A percentile compares a stretch with the other conserved stretches of the same genome.
phyloP scores from a whole-genome alignment of 805 yeast species.

The Lachancea sp. region DNA sequence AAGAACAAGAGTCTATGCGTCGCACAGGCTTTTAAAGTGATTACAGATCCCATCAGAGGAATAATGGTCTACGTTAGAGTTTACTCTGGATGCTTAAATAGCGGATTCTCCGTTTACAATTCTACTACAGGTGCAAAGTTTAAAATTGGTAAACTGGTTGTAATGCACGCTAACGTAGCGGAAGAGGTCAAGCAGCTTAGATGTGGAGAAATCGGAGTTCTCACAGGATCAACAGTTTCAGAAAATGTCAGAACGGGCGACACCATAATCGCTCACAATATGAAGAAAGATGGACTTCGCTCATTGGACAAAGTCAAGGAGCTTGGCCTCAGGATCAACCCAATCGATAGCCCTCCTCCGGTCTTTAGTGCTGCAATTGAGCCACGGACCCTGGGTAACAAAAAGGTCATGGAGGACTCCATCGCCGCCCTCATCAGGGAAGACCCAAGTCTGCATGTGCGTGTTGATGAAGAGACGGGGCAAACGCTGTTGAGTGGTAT shows the following conservation, averaged over 20 bases:
- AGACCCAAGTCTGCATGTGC: constrained; percentile 78
- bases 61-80: constrained; percentile 81
- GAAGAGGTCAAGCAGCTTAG: constrained; percentile 57
- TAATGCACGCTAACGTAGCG: constrained; percentile 86
- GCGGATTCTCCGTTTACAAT: constrained; percentile 58
- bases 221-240: constrained; percentile 32
- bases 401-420: constrained; percentile 63
- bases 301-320: constrained; percentile 36
- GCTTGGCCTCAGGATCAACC: constrained; percentile 48
- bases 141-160: constrained; percentile 57
- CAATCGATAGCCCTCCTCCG: constrained; percentile 85
- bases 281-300: constrained; percentile 45
- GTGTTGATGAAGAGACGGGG: constrained; percentile 74
- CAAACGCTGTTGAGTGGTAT: constrained; percentile 94
- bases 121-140: constrained; percentile 64
- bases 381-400: constrained; percentile 79
- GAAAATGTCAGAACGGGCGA: constrained; percentile 84
- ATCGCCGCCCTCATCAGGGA: constrained; percentile 64
- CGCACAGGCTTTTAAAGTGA: constrained; percentile 87
- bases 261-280: constrained; percentile 62
- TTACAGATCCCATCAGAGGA: constrained; percentile 78
- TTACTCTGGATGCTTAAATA: constrained; percentile 68
- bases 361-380: constrained; percentile 82
- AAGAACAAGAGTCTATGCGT: constrained; percentile 56
- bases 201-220: constrained; percentile 86